Conservation (phyloP, 257 asterid species). For the Solanum appendiculatum region DNA sequence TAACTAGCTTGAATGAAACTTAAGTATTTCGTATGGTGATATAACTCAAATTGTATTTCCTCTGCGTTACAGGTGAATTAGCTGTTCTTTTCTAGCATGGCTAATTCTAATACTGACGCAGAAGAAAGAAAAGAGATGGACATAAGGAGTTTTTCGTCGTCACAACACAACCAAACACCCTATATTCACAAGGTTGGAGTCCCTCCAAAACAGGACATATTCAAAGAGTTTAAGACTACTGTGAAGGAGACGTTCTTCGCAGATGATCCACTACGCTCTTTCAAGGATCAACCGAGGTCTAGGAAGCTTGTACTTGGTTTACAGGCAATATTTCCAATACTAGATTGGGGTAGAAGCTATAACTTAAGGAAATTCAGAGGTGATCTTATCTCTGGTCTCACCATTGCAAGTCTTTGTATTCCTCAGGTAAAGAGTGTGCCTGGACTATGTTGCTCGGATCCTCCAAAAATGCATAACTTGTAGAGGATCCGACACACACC, state of each 20-base stretch:
- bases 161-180: slow-evolving; percentile 7
- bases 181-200: slow-evolving; percentile 12
- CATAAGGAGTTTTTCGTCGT: slow-evolving; percentile 19
- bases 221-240: slow-evolving; percentile 3
- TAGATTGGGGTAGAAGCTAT: slow-evolving; percentile 64
- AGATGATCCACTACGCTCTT: slow-evolving; percentile 13
- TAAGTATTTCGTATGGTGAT: not conserved
- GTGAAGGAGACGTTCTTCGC: slow-evolving; percentile 14
- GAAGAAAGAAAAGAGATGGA: slow-evolving; percentile 32
- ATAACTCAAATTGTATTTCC: not conserved
- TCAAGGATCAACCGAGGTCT: slow-evolving; percentile 13
- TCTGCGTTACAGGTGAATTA: slow-evolving; percentile 3
- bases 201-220: slow-evolving; percentile 1
- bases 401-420: slow-evolving; percentile 84
- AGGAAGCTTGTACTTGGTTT: slow-evolving; percentile 10
- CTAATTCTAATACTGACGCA: slow-evolving; percentile 3
- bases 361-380: slow-evolving; percentile 43
- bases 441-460: not conserved
- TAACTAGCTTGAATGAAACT: not conserved
- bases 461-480: not conserved
- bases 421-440: slow-evolving; percentile 47
- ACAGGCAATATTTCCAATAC: slow-evolving; percentile 45
- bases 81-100: slow-evolving; percentile 14
- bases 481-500: not conserved
- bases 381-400: slow-evolving; percentile 64